Percentiles rank a stretch among this genome's conserved stretches.
Evolutionary conservation across 2,329 filamentous ascomycete genomes (phyloP).

Genomic region (Gliomastix tumulicola): DNA sequence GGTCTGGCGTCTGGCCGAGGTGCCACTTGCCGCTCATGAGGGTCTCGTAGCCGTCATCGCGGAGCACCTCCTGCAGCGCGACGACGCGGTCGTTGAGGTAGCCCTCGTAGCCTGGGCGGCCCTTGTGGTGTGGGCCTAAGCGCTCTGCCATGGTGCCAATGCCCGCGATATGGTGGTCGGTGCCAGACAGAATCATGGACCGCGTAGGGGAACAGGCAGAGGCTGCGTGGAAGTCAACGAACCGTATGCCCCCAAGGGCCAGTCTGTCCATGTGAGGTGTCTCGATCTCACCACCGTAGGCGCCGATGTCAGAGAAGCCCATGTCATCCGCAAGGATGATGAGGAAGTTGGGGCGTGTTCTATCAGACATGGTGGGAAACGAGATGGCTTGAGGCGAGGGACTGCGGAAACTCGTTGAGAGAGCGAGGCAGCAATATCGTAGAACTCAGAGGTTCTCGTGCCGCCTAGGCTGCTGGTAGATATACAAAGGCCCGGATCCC

Average conservation of each 20-base stretch:
- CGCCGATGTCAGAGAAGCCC: conserved; percentile 19
- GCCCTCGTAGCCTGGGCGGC: conserved; percentile 51
- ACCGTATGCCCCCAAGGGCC: conserved; percentile 38
- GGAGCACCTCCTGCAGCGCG: conserved; percentile 49
- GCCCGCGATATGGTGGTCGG: conserved; percentile 50
- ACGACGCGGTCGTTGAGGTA: conserved; percentile 55
- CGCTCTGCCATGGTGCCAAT: conserved; percentile 36
- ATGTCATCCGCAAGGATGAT: conserved; percentile 24
- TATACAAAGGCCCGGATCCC: no score
- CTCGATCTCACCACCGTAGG: conserved; percentile 21
- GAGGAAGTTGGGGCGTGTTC: conserved; percentile 22
- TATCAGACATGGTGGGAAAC: neutral
- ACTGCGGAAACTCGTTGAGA: no score
- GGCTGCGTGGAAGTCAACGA: conserved; percentile 59
- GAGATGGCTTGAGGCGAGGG: no score
- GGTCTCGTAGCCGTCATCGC: conserved; percentile 51
- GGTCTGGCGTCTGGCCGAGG: no score
- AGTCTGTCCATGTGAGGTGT: conserved; percentile 20
- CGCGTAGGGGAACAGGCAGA: conserved; percentile 58
- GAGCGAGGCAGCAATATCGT: no score
- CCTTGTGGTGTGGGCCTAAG: neutral
- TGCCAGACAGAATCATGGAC: conserved; percentile 57
- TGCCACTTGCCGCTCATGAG: conserved; percentile 59
- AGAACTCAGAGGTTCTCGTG: no score
- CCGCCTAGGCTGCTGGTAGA: no score